These are phyloP conservation scores for Ophiocordyceps polyrhachis-furcata DNA, from an alignment of 2,329 filamentous ascomycete species.

Conservation along the genomic window DNA sequence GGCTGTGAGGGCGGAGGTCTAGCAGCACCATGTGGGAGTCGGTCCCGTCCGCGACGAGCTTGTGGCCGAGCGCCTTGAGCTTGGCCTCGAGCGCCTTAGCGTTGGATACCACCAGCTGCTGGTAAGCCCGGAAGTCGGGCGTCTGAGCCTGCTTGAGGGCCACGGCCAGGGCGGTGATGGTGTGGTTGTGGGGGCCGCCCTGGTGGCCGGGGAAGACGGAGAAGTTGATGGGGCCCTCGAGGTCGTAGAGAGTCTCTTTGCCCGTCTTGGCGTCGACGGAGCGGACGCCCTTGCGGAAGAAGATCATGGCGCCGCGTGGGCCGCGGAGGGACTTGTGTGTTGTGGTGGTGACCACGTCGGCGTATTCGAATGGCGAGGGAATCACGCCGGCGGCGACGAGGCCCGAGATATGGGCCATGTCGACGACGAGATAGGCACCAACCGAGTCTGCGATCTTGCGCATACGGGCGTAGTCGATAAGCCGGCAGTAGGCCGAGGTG, in stretches of 20 bases:
- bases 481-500: conserved; percentile 93
- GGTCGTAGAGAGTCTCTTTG: conserved; percentile 77
- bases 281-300: conserved; percentile 94
- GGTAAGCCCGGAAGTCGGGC: conserved; percentile 85
- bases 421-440: conserved; percentile 84
- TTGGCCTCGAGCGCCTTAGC: conserved; percentile 77
- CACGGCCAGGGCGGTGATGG: conserved; percentile 89
- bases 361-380: conserved; percentile 77
- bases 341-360: conserved; percentile 94
- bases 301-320: conserved; percentile 98
- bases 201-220: conserved; percentile 99
- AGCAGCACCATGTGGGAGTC: conserved; percentile 96
- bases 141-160: conserved; percentile 85
- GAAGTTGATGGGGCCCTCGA: conserved; percentile 94
- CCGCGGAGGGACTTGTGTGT: conserved; percentile 98
- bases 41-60: conserved; percentile 84
- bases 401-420: conserved; percentile 98
- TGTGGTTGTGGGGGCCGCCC: conserved; percentile 98
- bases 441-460: conserved; percentile 86
- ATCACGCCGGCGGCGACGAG: conserved; percentile 86
- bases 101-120: conserved; percentile 80
- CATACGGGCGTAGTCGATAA: conserved; percentile 95
- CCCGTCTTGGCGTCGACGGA: conserved; percentile 79
- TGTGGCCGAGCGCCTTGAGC: conserved; percentile 78
- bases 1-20: conserved; percentile 68